Base-by-base conservation (phyloP, 75 land plant genomes). In the Cupressus sempervirens region DNA sequence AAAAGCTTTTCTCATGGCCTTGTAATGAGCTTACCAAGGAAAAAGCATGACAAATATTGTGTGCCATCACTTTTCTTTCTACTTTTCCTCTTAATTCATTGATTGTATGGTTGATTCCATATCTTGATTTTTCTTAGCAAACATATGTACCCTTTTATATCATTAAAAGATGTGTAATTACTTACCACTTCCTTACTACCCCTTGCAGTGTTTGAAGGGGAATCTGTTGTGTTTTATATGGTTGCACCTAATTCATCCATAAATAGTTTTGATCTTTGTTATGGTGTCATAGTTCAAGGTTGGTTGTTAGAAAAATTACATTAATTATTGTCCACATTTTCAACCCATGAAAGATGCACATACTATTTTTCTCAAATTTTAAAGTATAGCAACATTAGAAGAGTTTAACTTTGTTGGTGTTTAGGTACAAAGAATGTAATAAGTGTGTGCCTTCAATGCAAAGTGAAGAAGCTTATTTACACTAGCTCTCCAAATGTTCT, bases 401-500 rank as follows among this genome's bases (percentile, higher is more conserved):
- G 50, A 40, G 26, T 76, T 43, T 2, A 41, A 16, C 76, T 46
- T n/a, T 56, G 15, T 10, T 40, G 52, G 35, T n/a, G n/a, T n/a
- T 41, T 87, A 93, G 99, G 99, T 26, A 95, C 99, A 7, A 88
- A 93, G 84, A 98, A 98, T 91, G 93, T 98, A 12, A 95, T 98
- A 85, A 94, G 88, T 86, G 95, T 95, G 20, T 98, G 99, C 83
- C 58, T 90, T 76, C 91, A 92, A 65, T 90, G 88, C 56, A 94
- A 98, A 58, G 95, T 98, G 34, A 91, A 91, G 85, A 93, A 95
- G 87, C 94, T 98, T 30, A 91, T 98, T 1, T 92, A 96, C 74
- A 98, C 98, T 26, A 96, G 98, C 87, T 96, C 99, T 68, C 93
- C 99, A 12, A 98, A 98, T 90, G 93, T 95, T 82, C 94, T 98